Base-by-base conservation (phyloP, 1,284 basidiomycete species). In the Microbotryum silenes-acaulis region DNA sequence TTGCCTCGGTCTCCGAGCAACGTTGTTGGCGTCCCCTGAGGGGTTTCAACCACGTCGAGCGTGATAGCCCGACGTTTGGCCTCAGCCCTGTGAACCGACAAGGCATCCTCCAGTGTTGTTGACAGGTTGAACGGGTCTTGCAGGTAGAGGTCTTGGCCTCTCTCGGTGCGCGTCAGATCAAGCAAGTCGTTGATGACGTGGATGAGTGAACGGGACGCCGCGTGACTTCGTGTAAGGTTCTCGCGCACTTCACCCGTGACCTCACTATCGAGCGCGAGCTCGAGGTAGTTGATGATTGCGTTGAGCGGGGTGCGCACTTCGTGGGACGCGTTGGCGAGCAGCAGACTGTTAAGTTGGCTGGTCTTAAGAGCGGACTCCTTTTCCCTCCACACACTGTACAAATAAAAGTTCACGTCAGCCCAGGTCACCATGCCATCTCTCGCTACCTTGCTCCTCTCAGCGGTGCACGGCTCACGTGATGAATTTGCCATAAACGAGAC, bases 161-260 rank as follows among this genome's bases (percentile, higher is more conserved):
- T 85, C 74, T 92, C 89, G 37, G 90, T 80, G 12, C 88, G 81
- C 0, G 89, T 91, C 8, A 91, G 80, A 74, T 92, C 89, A 65
- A 91, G 79, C 33, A 92, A 77, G 74, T 92, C 89, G 72, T 92
- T 91, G 74, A 92, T 91, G 46, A 76, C 75, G 85, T 89, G 79
- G 85, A 89, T 44, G 31, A 91, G 76, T 2, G 73, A 67, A 23
- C 66, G 65, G 8, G 88, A 90, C 0, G 90, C 89, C 50, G 85
- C 81, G 75, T 92, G 87, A 31, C 86, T 88, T 63, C 85, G 84
- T 62, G 80, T 82, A 9, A 92, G 78, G 74, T 91, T 90, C 59
- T 87, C 85, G 51, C 88, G 80, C 5, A 88, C 90, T 72, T 91
- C 89, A 2, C 73, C 72, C 70, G 91, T 88, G 59, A 92, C 77